Evolutionary conservation across 331 rosid genomes (phyloP).

Genomic region (Malus hybrid): DNA sequence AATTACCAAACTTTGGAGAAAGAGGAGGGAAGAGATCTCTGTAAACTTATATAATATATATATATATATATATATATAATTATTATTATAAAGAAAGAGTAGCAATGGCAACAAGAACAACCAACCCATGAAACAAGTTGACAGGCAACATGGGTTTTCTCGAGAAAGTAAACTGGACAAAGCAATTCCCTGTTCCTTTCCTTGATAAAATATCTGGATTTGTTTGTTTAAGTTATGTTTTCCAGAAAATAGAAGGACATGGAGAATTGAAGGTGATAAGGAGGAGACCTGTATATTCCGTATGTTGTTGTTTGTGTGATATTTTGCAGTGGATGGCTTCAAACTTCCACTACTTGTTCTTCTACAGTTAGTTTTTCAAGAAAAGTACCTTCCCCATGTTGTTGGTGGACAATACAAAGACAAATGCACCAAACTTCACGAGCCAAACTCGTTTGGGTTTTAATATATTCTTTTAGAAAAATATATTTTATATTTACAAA

Average conservation of each 20-base stretch:
- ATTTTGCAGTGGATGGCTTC: not conserved
- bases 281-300: conserved; percentile 40
- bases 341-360: not conserved
- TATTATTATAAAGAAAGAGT: conserved; percentile 3
- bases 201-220: not conserved
- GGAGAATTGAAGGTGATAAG: conserved; percentile 6
- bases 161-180: conserved; percentile 35
- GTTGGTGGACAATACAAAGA: not conserved
- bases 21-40: conserved; percentile 13
- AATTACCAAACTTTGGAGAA: conserved; percentile 10
- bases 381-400: not conserved
- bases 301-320: not conserved
- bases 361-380: conserved; percentile 6
- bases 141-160: conserved; percentile 32
- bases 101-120: conserved; percentile 3
- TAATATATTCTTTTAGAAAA: too few species aligned
- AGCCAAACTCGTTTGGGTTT: not conserved
- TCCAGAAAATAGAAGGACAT: not conserved
- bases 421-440: not conserved
- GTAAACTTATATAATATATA: not conserved
- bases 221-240: not conserved
- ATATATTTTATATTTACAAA: too few species aligned
- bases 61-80: too few species aligned
- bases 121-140: conserved; percentile 24
- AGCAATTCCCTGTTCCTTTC: conserved; percentile 13